Base-by-base conservation (phyloP, 257 asterid genomes). In the Rehmannia glutinosa region DNA sequence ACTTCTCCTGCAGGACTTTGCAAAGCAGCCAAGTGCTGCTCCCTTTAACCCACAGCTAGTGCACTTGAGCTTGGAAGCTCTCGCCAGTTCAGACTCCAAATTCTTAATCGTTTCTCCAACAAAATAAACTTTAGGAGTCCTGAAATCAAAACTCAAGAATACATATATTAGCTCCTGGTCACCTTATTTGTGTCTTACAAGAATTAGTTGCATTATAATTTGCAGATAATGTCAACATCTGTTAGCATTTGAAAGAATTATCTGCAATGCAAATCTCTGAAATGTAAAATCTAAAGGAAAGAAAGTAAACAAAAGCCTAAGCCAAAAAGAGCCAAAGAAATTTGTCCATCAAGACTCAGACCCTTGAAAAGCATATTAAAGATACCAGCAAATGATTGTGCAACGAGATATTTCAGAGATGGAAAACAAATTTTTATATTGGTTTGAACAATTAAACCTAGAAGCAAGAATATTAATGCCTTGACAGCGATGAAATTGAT, bases 41-140 rank as follows among this genome's bases (percentile, higher is more conserved):
- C 99, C 99, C 70, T 88, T 93, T 69, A 79, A 76, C 59, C 96
- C 97, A 85, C 99, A 93, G 46, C 75, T 68, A 69, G 80, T 85
- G 73, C 99, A 93, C 81, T 86, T 93, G 75, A 93, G 99, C 81
- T 90, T 93, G 19, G 95, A 88, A 77, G 99, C 87, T 78, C 99
- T 85, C 36, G 71, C 84, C 73, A 93, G 52, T 69, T 90, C 99
- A 50, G 88, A 73, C 71, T 88, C 87, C 85, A 93, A 84, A 74
- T 93, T 93, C 81, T 73, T 83, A 27, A 93, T 81, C 1, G 56
- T 71, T 5, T 85, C 95, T 53, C 89, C 96, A 28, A 59, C 87
- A 74, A 71, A 93, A 63, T 83, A 93, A 43, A 90, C 94, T 71
- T 75, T 82, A 57, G 99, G 99, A 25, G 92, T 76, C 97, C 97